Conservation (phyloP, 106 monocot species). For the Narthecium ossifragum region DNA sequence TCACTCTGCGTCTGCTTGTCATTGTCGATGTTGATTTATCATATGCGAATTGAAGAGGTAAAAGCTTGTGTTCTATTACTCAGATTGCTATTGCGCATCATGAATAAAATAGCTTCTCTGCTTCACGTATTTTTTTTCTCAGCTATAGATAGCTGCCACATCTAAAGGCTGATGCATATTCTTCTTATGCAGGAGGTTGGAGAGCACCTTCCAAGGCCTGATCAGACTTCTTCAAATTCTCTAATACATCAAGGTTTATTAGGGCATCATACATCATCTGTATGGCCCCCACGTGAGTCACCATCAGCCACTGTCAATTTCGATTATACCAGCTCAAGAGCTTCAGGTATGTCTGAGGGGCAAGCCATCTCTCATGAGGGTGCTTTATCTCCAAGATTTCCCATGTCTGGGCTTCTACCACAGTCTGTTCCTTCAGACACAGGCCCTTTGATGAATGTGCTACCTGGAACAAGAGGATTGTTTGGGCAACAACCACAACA, state of each 20-base stretch:
- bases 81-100: too few species aligned
- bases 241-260: too few species aligned
- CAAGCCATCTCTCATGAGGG: constrained; percentile 18
- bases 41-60: too few species aligned
- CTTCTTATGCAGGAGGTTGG: constrained; percentile 44
- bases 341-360: constrained; percentile 28
- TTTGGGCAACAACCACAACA: constrained; percentile 26
- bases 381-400: constrained; percentile 25
- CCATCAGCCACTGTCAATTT: constrained; percentile 9
- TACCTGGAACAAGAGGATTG: constrained; percentile 13
- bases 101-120: too few species aligned
- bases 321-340: constrained; percentile 25
- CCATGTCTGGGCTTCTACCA: constrained; percentile 14
- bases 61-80: too few species aligned
- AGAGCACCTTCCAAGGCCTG: constrained; percentile 17
- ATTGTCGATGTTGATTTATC: too few species aligned
- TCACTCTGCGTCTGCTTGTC: too few species aligned
- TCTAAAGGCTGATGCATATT: not conserved
- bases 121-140: too few species aligned
- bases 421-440: constrained; percentile 23
- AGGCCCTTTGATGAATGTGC: constrained; percentile 13
- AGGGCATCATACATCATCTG: constrained; percentile 11
- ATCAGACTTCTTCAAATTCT: too few species aligned
- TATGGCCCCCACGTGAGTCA: constrained; percentile 28
- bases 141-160: too few species aligned